Evolutionary conservation across 495 filamentous ascomycete genomes (phyloP), one percentile per base, ranked within the genome.

Genomic region (Penicillium fimorum): DNA sequence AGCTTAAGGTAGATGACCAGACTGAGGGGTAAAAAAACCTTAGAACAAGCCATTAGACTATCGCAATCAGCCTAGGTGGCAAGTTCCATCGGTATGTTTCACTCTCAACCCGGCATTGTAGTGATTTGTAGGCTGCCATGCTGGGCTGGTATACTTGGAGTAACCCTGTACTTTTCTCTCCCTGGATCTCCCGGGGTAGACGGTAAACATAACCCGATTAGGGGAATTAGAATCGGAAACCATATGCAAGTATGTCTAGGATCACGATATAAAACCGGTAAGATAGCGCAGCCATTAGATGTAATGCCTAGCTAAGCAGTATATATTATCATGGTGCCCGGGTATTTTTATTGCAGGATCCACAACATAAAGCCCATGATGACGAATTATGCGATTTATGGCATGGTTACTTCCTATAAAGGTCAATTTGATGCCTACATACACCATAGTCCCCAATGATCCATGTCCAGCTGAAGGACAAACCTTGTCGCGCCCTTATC

Each of bases 391-490:
- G 32, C 6, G 4, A 8, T 18, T 1, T 0, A 33, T 53, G 20
- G 20, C 50, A n/a, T n/a, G 5, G 4, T 30, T 8, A 50, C 20
- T 38, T 20, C 48, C 48, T 2, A 1, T 10, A 13, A 37, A 35
- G 6, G 8, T 37, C 18, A 25, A 60, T 33, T 57, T 46, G 51
- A 55, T 47, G 49, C 49, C 50, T 55, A 24, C 10, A 46, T 37
- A 18, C 7, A 12, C 29, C 35, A 24, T 38, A 44, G 5, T 41
- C 18, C 10, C 3, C 22, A 30, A 57, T 17, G 15, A 50, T 30
- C 53, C 61, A 50, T 60, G 49, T 45, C 47, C 59, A 57, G 62
- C 56, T 60, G 62, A 55, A 42, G 41, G 24, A 15, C 12, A 56
- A 57, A 45, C 45, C 50, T 53, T 44, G 43, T 32, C 38, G 22